Evolutionary conservation across 352 stramenopile species (phyloP).

Genomic region (Phytophthora ohioensis): DNA sequence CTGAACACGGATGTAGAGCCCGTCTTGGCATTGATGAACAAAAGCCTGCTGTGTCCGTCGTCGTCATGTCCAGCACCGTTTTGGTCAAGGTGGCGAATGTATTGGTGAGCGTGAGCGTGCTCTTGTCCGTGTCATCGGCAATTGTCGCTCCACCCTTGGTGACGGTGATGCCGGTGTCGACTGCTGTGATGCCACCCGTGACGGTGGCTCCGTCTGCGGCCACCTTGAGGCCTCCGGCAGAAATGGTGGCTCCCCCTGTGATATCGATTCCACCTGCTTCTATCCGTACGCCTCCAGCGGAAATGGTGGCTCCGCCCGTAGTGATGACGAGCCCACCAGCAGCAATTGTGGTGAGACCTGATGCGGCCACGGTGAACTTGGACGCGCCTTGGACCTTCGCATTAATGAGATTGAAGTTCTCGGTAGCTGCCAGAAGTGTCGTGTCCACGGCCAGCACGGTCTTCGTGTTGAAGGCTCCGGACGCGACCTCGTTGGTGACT

Average conservation of each 20-base stretch:
- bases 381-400: background rate
- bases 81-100: background rate
- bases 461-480: no score
- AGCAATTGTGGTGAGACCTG: conserved; percentile 26
- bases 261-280: no score
- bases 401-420: background rate
- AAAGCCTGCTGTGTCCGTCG: conserved; percentile 18
- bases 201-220: background rate
- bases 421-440: no score
- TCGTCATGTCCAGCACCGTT: conserved; percentile 5
- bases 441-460: no score
- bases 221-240: background rate
- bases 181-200: no score
- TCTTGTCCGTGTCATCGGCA: background rate
- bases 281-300: no score
- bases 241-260: no score
- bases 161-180: conserved; percentile 1
- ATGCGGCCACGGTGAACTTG: conserved; percentile 36
- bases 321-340: no score
- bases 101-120: conserved; percentile 3
- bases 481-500: background rate
- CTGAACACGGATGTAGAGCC: conserved; percentile 5
- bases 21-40: conserved; percentile 8
- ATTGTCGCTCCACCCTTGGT: conserved; percentile 16
- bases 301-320: no score